Conservation (phyloP, 1,284 basidiomycete species). For the Amylostereum chailletii region DNA sequence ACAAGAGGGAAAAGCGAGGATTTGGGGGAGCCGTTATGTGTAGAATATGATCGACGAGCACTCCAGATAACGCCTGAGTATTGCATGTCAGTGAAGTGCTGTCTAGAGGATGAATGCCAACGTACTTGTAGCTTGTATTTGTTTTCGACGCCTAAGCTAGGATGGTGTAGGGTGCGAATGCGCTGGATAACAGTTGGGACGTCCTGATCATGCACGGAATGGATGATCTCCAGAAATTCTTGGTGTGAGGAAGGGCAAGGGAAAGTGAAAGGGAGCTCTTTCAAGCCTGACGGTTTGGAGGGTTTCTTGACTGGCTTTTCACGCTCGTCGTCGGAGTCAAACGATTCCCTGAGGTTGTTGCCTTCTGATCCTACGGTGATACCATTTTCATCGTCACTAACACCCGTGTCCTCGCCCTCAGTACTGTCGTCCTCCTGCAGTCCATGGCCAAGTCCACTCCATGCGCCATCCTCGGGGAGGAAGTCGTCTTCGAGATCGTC, state of each 20-base stretch:
- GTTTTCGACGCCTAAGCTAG: slow-evolving; percentile 86
- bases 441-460: slow-evolving; percentile 42
- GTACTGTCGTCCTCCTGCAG: slow-evolving; percentile 27
- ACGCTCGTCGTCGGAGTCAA: slow-evolving; percentile 23
- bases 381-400: slow-evolving; percentile 20
- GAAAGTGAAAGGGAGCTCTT: slow-evolving; percentile 88
- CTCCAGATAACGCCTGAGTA: slow-evolving; percentile 58
- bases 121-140: slow-evolving; percentile 84
- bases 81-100: slow-evolving; percentile 4
- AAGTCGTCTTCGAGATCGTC: slow-evolving; percentile 97
- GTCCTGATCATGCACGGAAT: slow-evolving; percentile 61
- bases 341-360: slow-evolving; percentile 25
- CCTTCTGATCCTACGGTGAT: slow-evolving; percentile 28
- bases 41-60: slow-evolving; percentile 90
- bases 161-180: slow-evolving; percentile 86
- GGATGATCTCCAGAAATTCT: slow-evolving; percentile 80
- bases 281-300: slow-evolving; percentile 10
- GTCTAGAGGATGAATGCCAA: slow-evolving; percentile 5
- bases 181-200: slow-evolving; percentile 83
- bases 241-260: slow-evolving; percentile 82
- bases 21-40: slow-evolving; percentile 61
- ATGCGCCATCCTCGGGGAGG: slow-evolving; percentile 35
- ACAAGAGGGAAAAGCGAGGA: slow-evolving; percentile 55
- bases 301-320: too few relatives aligned
- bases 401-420: slow-evolving; percentile 25